Conservation (phyloP, 2,329 filamentous ascomycete genomes). For the Ampelomyces quisqualis region DNA sequence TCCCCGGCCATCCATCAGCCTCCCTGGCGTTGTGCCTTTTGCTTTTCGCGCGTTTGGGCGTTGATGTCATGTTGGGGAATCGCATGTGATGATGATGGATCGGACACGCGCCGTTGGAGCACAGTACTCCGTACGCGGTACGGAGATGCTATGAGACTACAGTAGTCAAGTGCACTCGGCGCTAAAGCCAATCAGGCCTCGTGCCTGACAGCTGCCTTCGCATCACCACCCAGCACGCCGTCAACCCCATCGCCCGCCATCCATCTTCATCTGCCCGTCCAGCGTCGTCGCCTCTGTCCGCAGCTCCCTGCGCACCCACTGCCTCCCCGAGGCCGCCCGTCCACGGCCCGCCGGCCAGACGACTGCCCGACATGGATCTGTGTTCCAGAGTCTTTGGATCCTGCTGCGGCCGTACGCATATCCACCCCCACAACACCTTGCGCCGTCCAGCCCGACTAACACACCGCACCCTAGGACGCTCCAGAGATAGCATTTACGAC, state of each 20-base stretch:
- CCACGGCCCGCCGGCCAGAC: slow-evolving; percentile 29
- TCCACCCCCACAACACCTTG: not conserved
- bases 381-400: slow-evolving; percentile 41
- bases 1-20: too few relatives aligned
- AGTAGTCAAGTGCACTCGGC: too few relatives aligned
- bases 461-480: slow-evolving; percentile 40
- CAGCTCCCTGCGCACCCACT: slow-evolving; percentile 5
- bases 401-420: slow-evolving; percentile 42
- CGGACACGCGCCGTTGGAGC: too few relatives aligned
- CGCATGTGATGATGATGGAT: too few relatives aligned
- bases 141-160: too few relatives aligned
- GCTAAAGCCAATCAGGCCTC: too few relatives aligned
- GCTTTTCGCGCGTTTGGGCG: too few relatives aligned
- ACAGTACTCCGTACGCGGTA: too few relatives aligned
- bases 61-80: too few relatives aligned
- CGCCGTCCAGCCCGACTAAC: slow-evolving; percentile 23
- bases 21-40: too few relatives aligned
- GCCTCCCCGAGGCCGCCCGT: slow-evolving; percentile 13
- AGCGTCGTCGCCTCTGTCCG: slow-evolving; percentile 2
- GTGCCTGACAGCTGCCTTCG: too few relatives aligned
- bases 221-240: too few relatives aligned
- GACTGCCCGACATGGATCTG: slow-evolving; percentile 40
- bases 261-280: slow-evolving; percentile 12
- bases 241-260: slow-evolving; percentile 14
- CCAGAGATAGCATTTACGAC: slow-evolving; percentile 51